These are phyloP conservation scores for Arthrobotrys conoides DNA, from an alignment of 2,329 filamentous ascomycete species.

Conservation along the genomic window DNA sequence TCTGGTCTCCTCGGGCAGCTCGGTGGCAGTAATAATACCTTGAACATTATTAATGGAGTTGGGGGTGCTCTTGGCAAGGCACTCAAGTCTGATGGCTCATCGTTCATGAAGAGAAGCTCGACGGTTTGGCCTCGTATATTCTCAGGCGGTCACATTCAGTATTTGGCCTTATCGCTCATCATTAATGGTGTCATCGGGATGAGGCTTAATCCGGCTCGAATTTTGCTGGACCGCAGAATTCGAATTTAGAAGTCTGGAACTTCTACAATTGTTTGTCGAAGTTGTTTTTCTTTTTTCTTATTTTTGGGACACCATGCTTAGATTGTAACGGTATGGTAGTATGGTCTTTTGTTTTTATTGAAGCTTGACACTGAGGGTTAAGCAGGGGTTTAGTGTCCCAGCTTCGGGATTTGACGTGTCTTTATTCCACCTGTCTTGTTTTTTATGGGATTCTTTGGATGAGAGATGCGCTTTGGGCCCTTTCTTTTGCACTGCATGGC, in stretches of 20 bases:
- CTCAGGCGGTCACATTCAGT: conserved; percentile 22
- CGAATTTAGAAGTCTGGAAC: not conserved
- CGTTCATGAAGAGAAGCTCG: conserved; percentile 2
- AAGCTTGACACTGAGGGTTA: not conserved
- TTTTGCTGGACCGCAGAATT: not conserved
- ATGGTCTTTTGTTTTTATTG: conserved; percentile 1
- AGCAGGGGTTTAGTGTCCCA: not conserved
- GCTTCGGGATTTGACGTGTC: not conserved
- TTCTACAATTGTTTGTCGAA: not conserved
- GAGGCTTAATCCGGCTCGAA: not conserved
- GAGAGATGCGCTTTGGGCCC: not conserved
- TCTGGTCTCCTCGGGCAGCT: not conserved
- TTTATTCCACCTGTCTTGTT: not conserved
- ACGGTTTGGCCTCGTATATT: conserved; percentile 20
- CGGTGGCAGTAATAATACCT: not conserved
- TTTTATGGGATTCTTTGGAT: not conserved
- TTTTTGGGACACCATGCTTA: not conserved
- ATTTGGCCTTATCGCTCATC: conserved; percentile 31
- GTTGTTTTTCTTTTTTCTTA: not conserved
- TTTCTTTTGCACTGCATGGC: conserved; percentile 9
- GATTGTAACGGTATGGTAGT: not conserved
- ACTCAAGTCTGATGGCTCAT: conserved; percentile 32
- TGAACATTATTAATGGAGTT: conserved; percentile 24
- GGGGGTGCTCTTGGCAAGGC: not conserved
- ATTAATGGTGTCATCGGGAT: conserved; percentile 19